phyloP scores from a whole-genome alignment of 345 rosid species.

The Salix purpurea region DNA sequence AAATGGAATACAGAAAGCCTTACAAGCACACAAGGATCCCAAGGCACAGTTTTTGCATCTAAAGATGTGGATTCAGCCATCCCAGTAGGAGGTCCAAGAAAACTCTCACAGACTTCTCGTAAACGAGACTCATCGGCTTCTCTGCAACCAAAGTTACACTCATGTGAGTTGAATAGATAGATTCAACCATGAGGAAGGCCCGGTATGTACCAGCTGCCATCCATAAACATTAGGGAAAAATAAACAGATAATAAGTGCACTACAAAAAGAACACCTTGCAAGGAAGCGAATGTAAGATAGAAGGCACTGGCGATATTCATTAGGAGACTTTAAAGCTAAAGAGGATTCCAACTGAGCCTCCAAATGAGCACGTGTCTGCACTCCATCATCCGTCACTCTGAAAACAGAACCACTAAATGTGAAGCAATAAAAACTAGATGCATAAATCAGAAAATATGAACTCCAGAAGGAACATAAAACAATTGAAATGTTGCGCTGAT shows the following conservation, averaged over 20 bases:
- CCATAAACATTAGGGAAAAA: neutral
- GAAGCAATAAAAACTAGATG: slow-evolving; percentile 5
- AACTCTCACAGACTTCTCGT: slow-evolving; percentile 91
- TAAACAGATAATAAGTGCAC: neutral
- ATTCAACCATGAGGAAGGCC: neutral
- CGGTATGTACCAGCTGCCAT: neutral
- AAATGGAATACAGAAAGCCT: slow-evolving; percentile 17
- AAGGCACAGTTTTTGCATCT: slow-evolving; percentile 46
- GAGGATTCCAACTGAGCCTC: slow-evolving; percentile 95
- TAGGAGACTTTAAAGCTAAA: slow-evolving; percentile 73
- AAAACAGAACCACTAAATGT: slow-evolving; percentile 8
- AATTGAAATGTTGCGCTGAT: neutral
- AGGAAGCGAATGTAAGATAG: slow-evolving; percentile 85
- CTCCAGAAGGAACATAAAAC: neutral
- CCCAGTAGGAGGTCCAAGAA: slow-evolving; percentile 96
- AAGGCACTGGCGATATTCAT: slow-evolving; percentile 91
- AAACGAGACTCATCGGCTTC: slow-evolving; percentile 94
- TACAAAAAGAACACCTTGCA: slow-evolving; percentile 52
- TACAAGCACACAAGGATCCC: slow-evolving; percentile 96
- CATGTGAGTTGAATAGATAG: neutral
- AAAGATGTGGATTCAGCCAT: slow-evolving; percentile 56
- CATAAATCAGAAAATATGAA: neutral
- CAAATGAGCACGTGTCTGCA: slow-evolving; percentile 93
- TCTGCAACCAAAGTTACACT: slow-evolving; percentile 40
- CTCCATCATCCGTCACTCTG: slow-evolving; percentile 95